phyloP scores from a whole-genome alignment of 192 early-diverging fungal species.

The Umbelopsis sp. region DNA sequence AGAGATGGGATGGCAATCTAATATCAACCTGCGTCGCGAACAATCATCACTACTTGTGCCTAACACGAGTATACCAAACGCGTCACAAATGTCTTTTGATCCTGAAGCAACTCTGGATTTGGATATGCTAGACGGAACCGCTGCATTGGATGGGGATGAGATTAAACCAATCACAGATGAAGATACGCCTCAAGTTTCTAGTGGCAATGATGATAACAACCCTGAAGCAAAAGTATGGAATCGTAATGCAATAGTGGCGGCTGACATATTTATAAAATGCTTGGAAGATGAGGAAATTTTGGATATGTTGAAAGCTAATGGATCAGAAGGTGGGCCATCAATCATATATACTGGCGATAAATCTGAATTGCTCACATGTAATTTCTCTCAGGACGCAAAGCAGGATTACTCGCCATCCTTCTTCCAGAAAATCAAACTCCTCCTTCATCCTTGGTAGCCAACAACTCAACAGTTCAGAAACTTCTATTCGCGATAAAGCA shows the following conservation, averaged over 20 bases:
- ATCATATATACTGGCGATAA: neutral
- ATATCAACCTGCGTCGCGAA: neutral
- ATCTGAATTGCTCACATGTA: neutral
- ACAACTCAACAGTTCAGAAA: constrained; percentile 29
- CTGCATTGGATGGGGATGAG: constrained; percentile 10
- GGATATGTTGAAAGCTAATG: neutral
- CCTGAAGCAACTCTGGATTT: constrained; percentile 27
- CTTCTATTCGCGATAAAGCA: constrained; percentile 26
- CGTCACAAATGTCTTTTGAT: constrained; percentile 26
- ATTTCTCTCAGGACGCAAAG: constrained; percentile 19
- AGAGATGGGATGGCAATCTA: neutral
- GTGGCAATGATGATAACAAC: neutral
- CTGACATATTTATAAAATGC: neutral
- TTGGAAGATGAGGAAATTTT: neutral
- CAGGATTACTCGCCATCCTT: constrained; percentile 19
- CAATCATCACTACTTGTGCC: constrained; percentile 4
- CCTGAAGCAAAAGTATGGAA: neutral
- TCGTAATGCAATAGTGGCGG: neutral
- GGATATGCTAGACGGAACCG: constrained; percentile 21
- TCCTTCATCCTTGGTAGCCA: neutral
- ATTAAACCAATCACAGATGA: neutral
- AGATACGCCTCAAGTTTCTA: neutral
- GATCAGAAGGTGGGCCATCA: neutral
- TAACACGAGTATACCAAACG: constrained; percentile 7
- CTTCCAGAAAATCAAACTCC: constrained; percentile 10